Evolutionary conservation across 139 green algal species (phyloP).

Genomic region (Microglena sp.): DNA sequence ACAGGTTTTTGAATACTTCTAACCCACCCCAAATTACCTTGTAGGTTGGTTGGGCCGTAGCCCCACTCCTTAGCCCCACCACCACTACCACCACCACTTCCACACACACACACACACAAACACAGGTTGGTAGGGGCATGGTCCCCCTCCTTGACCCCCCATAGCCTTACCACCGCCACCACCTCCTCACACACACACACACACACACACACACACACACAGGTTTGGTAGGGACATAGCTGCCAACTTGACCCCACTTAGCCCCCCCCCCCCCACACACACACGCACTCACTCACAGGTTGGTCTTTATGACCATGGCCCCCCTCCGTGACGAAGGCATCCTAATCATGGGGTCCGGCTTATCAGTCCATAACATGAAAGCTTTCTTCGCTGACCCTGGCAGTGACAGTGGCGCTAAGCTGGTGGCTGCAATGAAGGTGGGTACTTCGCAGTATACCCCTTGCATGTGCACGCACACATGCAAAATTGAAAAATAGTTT

Average conservation of each 20-base stretch:
- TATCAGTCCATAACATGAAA: conserved; percentile 55
- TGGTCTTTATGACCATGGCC: conserved; percentile 51
- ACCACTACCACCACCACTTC: not conserved
- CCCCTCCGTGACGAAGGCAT: conserved; percentile 65
- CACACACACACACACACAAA: conserved; percentile 1
- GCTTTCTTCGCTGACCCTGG: too few relatives aligned
- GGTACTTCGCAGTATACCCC: too few relatives aligned
- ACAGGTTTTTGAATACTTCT: not conserved
- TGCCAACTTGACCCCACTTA: not conserved
- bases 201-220: not conserved
- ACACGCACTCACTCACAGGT: conserved; percentile 14
- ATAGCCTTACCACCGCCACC: not conserved
- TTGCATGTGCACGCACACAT: too few relatives aligned
- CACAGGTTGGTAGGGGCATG: not conserved
- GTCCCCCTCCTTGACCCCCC: too few relatives aligned
- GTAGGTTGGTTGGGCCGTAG: too few relatives aligned
- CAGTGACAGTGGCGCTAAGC: too few relatives aligned
- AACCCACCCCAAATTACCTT: too few relatives aligned
- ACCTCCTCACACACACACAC: not conserved
- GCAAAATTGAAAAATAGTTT: too few relatives aligned
- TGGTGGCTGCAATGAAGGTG: too few relatives aligned
- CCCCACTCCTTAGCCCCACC: too few relatives aligned
- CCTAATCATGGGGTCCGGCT: conserved; percentile 52
- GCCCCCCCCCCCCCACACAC: not conserved
- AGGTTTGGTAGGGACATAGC: not conserved